These are phyloP conservation scores for Phaeophleospora eucalypticola DNA, from an alignment of 2,329 filamentous ascomycete species.

Conservation along the genomic window DNA sequence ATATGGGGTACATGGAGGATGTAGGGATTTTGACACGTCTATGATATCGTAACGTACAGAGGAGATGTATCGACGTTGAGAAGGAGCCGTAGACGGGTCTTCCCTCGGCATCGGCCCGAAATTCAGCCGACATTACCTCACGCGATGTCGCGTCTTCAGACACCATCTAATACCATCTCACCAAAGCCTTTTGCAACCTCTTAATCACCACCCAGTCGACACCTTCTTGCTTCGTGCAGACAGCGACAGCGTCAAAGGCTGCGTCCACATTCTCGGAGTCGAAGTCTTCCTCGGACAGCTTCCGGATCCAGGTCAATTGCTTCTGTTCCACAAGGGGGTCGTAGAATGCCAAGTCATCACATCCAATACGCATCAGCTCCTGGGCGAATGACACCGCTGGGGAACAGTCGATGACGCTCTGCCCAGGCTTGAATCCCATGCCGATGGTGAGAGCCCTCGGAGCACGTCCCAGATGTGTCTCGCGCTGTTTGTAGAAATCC, in stretches of 20 bases:
- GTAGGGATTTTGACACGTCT: too few relatives aligned
- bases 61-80: too few relatives aligned
- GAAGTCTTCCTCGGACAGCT: slow-evolving; percentile 13
- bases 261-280: slow-evolving; percentile 10
- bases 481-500: slow-evolving; percentile 2
- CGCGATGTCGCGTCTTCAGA: too few relatives aligned
- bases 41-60: too few relatives aligned
- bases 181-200: slow-evolving; percentile 1
- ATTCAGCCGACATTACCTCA: too few relatives aligned
- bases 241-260: slow-evolving; percentile 17
- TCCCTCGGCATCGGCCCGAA: too few relatives aligned
- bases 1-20: too few relatives aligned
- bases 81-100: too few relatives aligned
- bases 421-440: slow-evolving; percentile 22
- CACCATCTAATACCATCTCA: slow-evolving; percentile 10
- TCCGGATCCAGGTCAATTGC: slow-evolving; percentile 14
- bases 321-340: slow-evolving; percentile 19
- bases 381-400: slow-evolving; percentile 16
- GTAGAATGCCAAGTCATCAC: slow-evolving; percentile 15
- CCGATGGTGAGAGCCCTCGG: slow-evolving; percentile 19
- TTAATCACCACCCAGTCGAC: slow-evolving; percentile 19
- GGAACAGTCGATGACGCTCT: slow-evolving; percentile 18
- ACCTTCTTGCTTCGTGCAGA: slow-evolving; percentile 18
- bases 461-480: background rate
- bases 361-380: slow-evolving; percentile 13